A percentile compares a stretch with the other conserved stretches of the same genome.
Evolutionary conservation across 2,329 filamentous ascomycete genomes (phyloP).

Genomic region (Talaromyces sp.): DNA sequence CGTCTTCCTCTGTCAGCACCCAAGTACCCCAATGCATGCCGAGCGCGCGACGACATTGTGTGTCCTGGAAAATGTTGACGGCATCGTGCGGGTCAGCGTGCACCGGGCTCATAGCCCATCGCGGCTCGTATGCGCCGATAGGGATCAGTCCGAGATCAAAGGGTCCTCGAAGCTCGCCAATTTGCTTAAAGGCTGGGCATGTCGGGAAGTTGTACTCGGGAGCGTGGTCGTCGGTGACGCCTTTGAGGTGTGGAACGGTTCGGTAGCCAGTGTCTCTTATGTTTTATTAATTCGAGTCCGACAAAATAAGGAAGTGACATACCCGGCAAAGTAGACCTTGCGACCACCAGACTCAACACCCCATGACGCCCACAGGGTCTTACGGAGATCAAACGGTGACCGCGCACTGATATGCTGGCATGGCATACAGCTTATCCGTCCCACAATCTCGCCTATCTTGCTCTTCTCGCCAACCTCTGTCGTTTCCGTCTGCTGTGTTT

Average conservation of each 20-base stretch:
- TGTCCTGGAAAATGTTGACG: constrained; percentile 85
- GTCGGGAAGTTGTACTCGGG: constrained; percentile 61
- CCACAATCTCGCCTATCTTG: constrained; percentile 51
- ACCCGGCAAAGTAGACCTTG: constrained; percentile 77
- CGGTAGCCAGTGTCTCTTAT: constrained; percentile 87
- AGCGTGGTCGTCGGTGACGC: constrained; percentile 65
- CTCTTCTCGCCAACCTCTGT: constrained; percentile 12
- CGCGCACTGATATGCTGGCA: constrained; percentile 77
- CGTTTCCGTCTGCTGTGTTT: constrained; percentile 19
- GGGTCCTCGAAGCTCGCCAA: constrained; percentile 72
- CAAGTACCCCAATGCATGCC: constrained; percentile 92
- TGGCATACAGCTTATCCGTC: constrained; percentile 71
- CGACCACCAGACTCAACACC: constrained; percentile 65
- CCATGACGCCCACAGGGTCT: constrained; percentile 87
- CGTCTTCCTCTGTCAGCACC: constrained; percentile 78
- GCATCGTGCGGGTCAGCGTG: constrained; percentile 83
- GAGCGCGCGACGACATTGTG: constrained; percentile 68
- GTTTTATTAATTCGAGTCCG: constrained; percentile 10
- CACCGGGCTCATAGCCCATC: constrained; percentile 67
- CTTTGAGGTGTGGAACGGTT: constrained; percentile 60
- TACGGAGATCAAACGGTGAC: constrained; percentile 61
- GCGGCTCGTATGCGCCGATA: constrained; percentile 74
- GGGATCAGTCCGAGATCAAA: constrained; percentile 91
- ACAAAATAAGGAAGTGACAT: constrained; percentile 18
- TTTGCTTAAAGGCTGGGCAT: constrained; percentile 80